A percentile compares a stretch with the other conserved stretches of the same genome.
Evolutionary conservation across 176 grass and related monocot species (phyloP).

Genomic region (Paspalum notatum): DNA sequence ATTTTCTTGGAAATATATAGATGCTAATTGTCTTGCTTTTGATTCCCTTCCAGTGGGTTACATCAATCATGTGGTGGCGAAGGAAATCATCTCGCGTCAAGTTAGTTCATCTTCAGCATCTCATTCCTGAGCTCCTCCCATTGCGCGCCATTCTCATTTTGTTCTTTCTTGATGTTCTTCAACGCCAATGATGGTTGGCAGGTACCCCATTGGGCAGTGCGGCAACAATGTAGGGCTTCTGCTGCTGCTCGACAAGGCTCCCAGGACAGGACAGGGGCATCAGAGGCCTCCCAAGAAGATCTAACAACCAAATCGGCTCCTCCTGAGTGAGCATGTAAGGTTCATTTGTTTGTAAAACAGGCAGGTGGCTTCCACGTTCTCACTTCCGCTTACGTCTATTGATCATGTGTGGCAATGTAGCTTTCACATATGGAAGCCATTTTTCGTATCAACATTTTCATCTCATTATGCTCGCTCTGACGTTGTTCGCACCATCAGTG

Average conservation of each 20-base stretch:
- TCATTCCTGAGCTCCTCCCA: not conserved
- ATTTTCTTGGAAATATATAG: not conserved
- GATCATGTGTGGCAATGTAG: constrained; percentile 7
- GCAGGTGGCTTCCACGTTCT: constrained; percentile 24
- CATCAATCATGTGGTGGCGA: constrained; percentile 64
- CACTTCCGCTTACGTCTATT: not conserved
- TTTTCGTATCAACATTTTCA: not conserved
- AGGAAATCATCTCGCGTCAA: constrained; percentile 63
- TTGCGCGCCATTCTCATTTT: not conserved
- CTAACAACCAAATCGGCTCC: not conserved
- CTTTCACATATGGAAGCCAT: constrained; percentile 16
- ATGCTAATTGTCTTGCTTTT: constrained; percentile 14
- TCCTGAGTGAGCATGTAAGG: not conserved
- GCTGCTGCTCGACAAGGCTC: constrained; percentile 65
- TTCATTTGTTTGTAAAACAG: constrained; percentile 10
- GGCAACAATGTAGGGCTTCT: constrained; percentile 65
- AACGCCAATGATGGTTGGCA: constrained; percentile 26
- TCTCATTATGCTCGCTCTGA: not conserved
- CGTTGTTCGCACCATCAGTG: not conserved
- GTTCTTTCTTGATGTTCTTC: not conserved
- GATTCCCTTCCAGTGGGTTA: constrained; percentile 54
- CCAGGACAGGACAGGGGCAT: constrained; percentile 43
- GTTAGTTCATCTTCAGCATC: constrained; percentile 46
- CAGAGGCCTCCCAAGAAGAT: constrained; percentile 58
- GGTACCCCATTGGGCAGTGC: constrained; percentile 68